Evolutionary conservation across 148 eudicot genomes (phyloP).

Genomic region (Vaccinium darrowii): DNA sequence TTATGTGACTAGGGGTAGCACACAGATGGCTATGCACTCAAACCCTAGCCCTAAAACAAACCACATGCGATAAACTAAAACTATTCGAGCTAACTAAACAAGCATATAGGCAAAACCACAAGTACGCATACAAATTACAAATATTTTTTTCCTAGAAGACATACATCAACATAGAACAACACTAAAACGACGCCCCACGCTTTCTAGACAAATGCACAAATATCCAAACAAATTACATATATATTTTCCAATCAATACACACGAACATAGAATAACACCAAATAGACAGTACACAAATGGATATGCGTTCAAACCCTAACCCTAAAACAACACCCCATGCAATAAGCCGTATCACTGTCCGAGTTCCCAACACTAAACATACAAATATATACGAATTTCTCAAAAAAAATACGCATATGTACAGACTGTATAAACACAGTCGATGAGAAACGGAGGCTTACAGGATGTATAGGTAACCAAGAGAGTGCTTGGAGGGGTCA

Average conservation of each 20-base stretch:
- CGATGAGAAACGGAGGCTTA: conserved; percentile 20
- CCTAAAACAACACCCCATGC: background rate
- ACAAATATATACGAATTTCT: background rate
- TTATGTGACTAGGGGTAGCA: background rate
- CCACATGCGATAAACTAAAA: background rate
- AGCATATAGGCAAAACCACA: too few species aligned
- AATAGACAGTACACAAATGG: background rate
- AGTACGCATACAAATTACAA: background rate
- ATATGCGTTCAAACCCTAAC: background rate
- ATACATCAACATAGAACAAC: background rate
- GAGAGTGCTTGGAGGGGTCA: conserved; percentile 72
- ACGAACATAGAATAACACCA: background rate
- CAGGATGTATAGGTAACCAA: conserved; percentile 80
- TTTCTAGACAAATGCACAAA: too few species aligned
- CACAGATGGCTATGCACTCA: background rate
- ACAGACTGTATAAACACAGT: background rate
- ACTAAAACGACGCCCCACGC: background rate
- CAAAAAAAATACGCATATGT: background rate
- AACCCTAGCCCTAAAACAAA: background rate
- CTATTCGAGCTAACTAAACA: background rate
- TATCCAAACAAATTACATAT: background rate
- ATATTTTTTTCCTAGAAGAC: background rate
- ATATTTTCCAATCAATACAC: background rate
- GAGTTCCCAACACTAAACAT: background rate
- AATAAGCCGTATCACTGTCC: background rate